Percentiles rank a stretch among this genome's conserved stretches.
phyloP scores from a whole-genome alignment of 768 basidiomycete species.

The Amanita pallidorosea region DNA sequence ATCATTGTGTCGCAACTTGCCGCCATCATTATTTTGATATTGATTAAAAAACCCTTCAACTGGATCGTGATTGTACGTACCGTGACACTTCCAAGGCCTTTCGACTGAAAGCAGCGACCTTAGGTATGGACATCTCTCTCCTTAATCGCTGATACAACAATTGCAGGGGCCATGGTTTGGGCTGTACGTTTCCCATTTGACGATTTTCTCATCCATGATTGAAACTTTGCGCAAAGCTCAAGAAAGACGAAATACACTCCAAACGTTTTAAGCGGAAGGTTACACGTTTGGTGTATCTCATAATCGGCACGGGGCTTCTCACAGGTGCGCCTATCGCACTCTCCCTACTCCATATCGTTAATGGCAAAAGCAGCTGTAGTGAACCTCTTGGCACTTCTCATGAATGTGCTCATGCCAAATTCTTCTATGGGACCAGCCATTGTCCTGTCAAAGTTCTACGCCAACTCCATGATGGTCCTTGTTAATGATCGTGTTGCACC shows the following conservation, averaged over 20 bases:
- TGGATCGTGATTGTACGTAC: background rate
- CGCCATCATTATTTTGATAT: background rate
- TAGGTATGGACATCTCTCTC: constrained; percentile 20
- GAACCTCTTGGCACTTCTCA: constrained; percentile 15
- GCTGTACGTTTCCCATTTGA: constrained; percentile 14
- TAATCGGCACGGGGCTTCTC: constrained; percentile 22
- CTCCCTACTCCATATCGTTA: background rate
- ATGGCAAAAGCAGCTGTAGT: constrained; percentile 15
- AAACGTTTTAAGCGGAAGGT: background rate
- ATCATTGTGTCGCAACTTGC: background rate
- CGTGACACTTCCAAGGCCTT: background rate
- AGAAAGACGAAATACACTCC: constrained; percentile 9
- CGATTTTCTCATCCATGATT: background rate
- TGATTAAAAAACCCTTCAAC: background rate
- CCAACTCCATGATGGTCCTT: constrained; percentile 20
- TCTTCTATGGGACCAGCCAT: constrained; percentile 19
- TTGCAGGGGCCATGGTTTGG: constrained; percentile 19
- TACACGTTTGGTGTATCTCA: constrained; percentile 16
- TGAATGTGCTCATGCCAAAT: constrained; percentile 15
- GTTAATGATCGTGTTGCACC: constrained; percentile 17
- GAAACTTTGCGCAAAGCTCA: constrained; percentile 11
- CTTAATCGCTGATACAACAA: constrained; percentile 19
- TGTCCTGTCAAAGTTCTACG: constrained; percentile 22
- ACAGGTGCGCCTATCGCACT: constrained; percentile 14
- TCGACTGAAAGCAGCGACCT: background rate